Evolutionary conservation across 2,329 filamentous ascomycete genomes (phyloP).

Genomic region (Penicillium crustosum): DNA sequence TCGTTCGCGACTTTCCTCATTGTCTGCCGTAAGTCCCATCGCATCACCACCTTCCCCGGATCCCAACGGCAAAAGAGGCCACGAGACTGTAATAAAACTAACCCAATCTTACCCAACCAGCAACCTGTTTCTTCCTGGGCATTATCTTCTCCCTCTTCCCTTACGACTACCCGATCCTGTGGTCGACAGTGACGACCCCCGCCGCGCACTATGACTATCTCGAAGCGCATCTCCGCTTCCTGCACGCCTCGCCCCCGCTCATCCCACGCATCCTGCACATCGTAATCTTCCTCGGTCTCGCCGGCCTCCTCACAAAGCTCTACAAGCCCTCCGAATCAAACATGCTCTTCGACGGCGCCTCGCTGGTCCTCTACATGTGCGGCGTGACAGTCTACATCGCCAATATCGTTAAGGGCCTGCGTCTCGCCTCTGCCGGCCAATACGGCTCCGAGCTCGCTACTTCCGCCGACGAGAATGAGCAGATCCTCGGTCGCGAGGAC

Average conservation of each 20-base stretch:
- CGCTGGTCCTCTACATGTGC: conserved; percentile 72
- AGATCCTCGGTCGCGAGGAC: conserved; percentile 79
- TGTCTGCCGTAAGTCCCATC: conserved; percentile 72
- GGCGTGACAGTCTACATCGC: conserved; percentile 90
- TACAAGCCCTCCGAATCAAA: conserved; percentile 93
- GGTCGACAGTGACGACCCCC: conserved; percentile 44
- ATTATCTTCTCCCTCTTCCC: conserved; percentile 96
- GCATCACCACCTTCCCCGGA: conserved; percentile 3
- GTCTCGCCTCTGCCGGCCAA: conserved; percentile 72
- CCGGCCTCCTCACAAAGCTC: conserved; percentile 89
- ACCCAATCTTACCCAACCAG: conserved; percentile 46
- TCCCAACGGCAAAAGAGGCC: conserved; percentile 6
- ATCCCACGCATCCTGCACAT: conserved; percentile 94
- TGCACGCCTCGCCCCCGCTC: conserved; percentile 86
- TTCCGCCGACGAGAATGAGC: conserved; percentile 55
- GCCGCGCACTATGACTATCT: conserved; percentile 76
- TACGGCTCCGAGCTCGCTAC: conserved; percentile 55
- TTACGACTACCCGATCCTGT: conserved; percentile 64
- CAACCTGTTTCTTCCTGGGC: conserved; percentile 95
- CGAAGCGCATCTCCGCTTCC: conserved; percentile 84
- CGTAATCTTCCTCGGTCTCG: conserved; percentile 81
- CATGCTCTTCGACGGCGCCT: conserved; percentile 84
- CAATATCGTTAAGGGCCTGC: conserved; percentile 93
- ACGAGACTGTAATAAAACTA: conserved; percentile 10
- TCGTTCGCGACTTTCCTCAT: conserved; percentile 98